Base-by-base conservation (phyloP, 306 rosid genomes). In the Dicorynia guianensis region DNA sequence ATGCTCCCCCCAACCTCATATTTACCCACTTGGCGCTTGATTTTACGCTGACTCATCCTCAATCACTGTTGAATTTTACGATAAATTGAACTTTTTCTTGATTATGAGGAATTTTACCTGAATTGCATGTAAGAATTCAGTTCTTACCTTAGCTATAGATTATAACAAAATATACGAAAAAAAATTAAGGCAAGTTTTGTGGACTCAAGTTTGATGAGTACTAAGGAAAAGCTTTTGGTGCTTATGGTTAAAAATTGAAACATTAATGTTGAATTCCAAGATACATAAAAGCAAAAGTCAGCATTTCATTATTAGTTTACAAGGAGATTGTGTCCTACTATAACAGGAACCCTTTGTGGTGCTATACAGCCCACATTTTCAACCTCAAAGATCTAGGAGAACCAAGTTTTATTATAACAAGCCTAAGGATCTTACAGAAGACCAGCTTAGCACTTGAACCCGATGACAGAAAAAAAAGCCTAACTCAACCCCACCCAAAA, bases 1-100 rank as follows among this genome's bases (percentile, higher is more conserved):
- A 95, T 95, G 44, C 97, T 95, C 83, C 97, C 91, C 63, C 99
- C 99, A 6, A 95, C 80, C 80, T 95, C 99, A 72, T 95, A 95
- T 77, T 85, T 95, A 71, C 99, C 99, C 10, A 95, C 94, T 35
- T 87, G 85, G 15, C 99, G 92, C 93, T 95, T 95, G 43, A 86
- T 70, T 74, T 95, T 95, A 7, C 89, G 85, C 70, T 95, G 97
- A 79, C 79, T 95, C 93, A 89, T 93, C 60, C 83, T 88, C 72
- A 80, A 68, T 63, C n/a, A 70, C 63, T 33, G 39, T 46, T 78
- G 66, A 77, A 63, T 69, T 56, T 46, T 63, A 63, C 35, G 53
- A 69, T 55, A n/a, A 40, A 54, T 52, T 60, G 11, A 81, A 75
- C 49, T 77, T 76, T 69, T 60, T 15, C 74, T 52, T 56, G 57